A percentile compares a stretch with the other conserved stretches of the same genome.
Conservation (phyloP, 1,284 basidiomycete species). For the Mixia osmundae region DNA sequence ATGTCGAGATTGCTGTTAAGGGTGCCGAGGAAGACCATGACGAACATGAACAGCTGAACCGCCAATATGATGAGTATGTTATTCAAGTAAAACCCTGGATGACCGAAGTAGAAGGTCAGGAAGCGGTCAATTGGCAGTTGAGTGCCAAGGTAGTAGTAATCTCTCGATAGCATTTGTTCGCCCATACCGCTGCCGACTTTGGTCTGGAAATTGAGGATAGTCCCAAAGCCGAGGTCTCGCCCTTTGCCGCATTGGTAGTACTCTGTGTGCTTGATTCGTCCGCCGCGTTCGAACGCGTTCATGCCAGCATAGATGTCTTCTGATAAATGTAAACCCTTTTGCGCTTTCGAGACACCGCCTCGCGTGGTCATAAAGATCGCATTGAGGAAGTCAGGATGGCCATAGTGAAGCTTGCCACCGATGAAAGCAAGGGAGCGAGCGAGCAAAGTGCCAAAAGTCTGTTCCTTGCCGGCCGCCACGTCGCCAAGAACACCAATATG, state of each 20-base stretch:
- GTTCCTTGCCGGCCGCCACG: slow-evolving; percentile 94
- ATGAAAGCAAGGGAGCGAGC: slow-evolving; percentile 90
- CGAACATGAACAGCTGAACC: slow-evolving; percentile 61
- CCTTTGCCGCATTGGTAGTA: slow-evolving; percentile 51
- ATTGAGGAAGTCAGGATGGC: slow-evolving; percentile 97
- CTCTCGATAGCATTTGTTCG: slow-evolving; percentile 94
- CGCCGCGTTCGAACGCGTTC: slow-evolving; percentile 91
- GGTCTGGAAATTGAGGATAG: slow-evolving; percentile 97
- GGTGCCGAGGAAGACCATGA: slow-evolving; percentile 76
- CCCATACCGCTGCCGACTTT: slow-evolving; percentile 99
- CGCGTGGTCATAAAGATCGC: slow-evolving; percentile 95
- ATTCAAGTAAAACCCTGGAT: slow-evolving; percentile 99
- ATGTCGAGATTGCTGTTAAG: slow-evolving; percentile 53
- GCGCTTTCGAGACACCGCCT: slow-evolving; percentile 93
- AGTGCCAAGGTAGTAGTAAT: slow-evolving; percentile 99
- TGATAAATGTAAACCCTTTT: slow-evolving; percentile 93
- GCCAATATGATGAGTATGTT: slow-evolving; percentile 94
- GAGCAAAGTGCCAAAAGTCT: slow-evolving; percentile 93
- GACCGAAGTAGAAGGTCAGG: slow-evolving; percentile 98
- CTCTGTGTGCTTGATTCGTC: slow-evolving; percentile 95
- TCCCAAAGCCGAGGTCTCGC: slow-evolving; percentile 94
- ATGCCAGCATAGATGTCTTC: slow-evolving; percentile 99
- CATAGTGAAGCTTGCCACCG: slow-evolving; percentile 95
- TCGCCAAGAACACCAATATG: slow-evolving; percentile 99
- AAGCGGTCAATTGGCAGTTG: slow-evolving; percentile 94